Percentiles rank a stretch among this genome's conserved stretches.
These are phyloP conservation scores for Talaromyces proteolyticus DNA, from an alignment of 495 filamentous ascomycete species.

Conservation along the genomic window DNA sequence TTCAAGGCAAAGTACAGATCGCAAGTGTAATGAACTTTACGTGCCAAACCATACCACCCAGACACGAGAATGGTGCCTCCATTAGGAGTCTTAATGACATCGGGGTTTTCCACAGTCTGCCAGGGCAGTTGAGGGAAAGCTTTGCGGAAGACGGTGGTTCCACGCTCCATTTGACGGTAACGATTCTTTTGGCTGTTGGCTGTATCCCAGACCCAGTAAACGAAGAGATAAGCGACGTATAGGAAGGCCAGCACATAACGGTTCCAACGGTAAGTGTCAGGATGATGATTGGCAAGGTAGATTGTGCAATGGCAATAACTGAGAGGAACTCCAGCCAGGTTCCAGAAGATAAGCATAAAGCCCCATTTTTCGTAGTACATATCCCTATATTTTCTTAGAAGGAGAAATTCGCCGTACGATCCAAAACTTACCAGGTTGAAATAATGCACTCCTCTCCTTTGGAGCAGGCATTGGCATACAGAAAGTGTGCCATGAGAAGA, in stretches of 20 bases:
- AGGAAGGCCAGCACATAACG: slow-evolving; percentile 52
- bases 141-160: slow-evolving; percentile 60
- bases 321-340: slow-evolving; percentile 89
- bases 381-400: slow-evolving; percentile 46
- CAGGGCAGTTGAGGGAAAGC: slow-evolving; percentile 89
- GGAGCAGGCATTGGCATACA: slow-evolving; percentile 74
- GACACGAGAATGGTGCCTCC: slow-evolving; percentile 80
- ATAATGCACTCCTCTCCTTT: slow-evolving; percentile 90
- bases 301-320: slow-evolving; percentile 94
- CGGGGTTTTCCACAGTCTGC: slow-evolving; percentile 73
- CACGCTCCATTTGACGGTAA: slow-evolving; percentile 76
- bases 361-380: slow-evolving; percentile 98
- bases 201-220: slow-evolving; percentile 90
- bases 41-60: slow-evolving; percentile 75
- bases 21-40: slow-evolving; percentile 90
- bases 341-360: slow-evolving; percentile 99
- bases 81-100: slow-evolving; percentile 63
- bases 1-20: slow-evolving; percentile 75
- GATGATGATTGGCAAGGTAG: slow-evolving; percentile 82
- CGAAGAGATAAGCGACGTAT: slow-evolving; percentile 66
- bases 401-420: neutral
- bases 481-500: slow-evolving; percentile 81
- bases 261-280: slow-evolving; percentile 71
- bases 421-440: slow-evolving; percentile 65
- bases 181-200: slow-evolving; percentile 90